Base-by-base conservation (phyloP, 345 rosid genomes). In the Tarenaya hassleriana region DNA sequence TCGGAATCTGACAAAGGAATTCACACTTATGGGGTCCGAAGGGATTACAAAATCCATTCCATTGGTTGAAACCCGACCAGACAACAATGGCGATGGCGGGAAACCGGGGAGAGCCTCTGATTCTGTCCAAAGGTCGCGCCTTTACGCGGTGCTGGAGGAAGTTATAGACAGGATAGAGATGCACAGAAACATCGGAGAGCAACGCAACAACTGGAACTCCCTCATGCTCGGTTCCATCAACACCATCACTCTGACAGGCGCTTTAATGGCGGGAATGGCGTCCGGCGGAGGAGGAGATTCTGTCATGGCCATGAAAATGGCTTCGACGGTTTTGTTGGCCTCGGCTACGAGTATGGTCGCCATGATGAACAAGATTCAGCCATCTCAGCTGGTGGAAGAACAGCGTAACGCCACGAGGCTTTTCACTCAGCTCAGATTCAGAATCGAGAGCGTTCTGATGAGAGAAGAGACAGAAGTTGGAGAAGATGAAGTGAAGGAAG, bases 111-210 rank as follows among this genome's bases (percentile, higher is more conserved):
- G n/a, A 43, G 47, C 44, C 9, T 12, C 57, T 8, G 40, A 20
- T 7, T 8, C 75, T 3, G 8, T 48, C 18, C 52, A 50, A 50
- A 68, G 62, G 7, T 40, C 69, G 9, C 69, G 74, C 41, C 75
- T 85, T 12, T 67, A 69, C 21, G 73, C 73, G 0, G 72, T 82
- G 50, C 58, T 82, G 45, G 90, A 74, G 43, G 80, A 70, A 12
- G 76, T 82, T 39, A 59, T 75, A 33, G 90, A 85, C 37, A 70
- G 90, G 50, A 67, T 80, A 1, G 87, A 80, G 75, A 85, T 82
- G 87, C 95, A 85, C 61, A 62, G 69, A 10, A 85, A 82, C 67
- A 20, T 85, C 0, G 77, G 79, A 7, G 75, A 82, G 65, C 95
- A 85, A 34, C 67, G 90, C 3, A 71, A 79, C 10, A 76, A 74